These are phyloP conservation scores for Botrytis pseudocinerea DNA, from an alignment of 2,329 filamentous ascomycete species.

Conservation along the genomic window DNA sequence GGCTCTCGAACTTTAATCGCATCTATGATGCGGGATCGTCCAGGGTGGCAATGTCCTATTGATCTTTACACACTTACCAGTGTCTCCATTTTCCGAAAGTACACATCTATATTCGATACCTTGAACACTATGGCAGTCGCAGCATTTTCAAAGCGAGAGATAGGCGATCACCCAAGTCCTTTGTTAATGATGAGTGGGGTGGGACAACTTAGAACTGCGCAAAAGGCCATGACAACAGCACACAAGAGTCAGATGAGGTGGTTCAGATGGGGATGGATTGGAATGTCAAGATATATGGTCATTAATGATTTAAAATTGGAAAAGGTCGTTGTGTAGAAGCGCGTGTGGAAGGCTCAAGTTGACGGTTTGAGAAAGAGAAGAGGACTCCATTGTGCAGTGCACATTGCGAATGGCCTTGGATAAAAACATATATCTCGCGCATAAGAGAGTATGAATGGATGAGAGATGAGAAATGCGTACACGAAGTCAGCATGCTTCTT, in stretches of 20 bases:
- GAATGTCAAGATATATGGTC: constrained; percentile 88
- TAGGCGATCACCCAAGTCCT: constrained; percentile 53
- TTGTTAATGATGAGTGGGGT: constrained; percentile 73
- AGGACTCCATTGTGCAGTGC: background rate
- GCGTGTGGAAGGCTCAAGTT: no score
- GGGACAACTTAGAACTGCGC: constrained; percentile 63
- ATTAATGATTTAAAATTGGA: constrained; percentile 80
- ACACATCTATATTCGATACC: constrained; percentile 73
- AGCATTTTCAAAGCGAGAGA: constrained; percentile 46
- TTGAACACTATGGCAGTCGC: constrained; percentile 67
- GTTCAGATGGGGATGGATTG: constrained; percentile 97
- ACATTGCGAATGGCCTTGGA: background rate
- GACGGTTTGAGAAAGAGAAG: background rate
- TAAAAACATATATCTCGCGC: background rate
- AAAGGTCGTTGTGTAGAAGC: constrained; percentile 42
- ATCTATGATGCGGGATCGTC: constrained; percentile 61
- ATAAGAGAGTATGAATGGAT: constrained; percentile 6
- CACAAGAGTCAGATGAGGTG: constrained; percentile 97
- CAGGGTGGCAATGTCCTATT: constrained; percentile 70
- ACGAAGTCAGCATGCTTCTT: background rate
- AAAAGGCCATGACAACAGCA: constrained; percentile 83
- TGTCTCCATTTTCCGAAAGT: constrained; percentile 76
- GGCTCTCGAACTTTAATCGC: constrained; percentile 75
- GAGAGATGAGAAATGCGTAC: constrained; percentile 19
- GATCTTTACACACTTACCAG: constrained; percentile 82